phyloP scores from a whole-genome alignment of 2,329 filamentous ascomycete genomes.

The Fusarium sp. region DNA sequence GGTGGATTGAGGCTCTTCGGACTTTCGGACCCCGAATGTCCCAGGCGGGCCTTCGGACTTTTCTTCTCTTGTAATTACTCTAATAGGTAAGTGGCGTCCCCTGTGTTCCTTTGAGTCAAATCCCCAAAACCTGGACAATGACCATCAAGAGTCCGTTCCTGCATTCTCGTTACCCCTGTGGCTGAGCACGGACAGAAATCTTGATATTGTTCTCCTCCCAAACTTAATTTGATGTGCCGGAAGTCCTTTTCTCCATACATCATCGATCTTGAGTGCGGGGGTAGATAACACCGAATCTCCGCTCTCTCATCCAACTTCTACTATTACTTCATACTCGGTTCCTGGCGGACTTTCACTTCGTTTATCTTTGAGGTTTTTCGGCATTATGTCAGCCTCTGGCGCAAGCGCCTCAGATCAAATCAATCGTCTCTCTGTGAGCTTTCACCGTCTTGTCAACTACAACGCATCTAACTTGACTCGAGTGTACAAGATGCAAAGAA shows the following conservation, averaged over 20 bases:
- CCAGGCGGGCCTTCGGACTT: conserved; percentile 19
- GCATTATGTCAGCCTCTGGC: conserved; percentile 18
- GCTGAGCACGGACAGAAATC: not conserved
- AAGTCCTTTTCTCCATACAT: not conserved
- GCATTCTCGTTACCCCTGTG: conserved; percentile 1
- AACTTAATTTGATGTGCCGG: conserved; percentile 12
- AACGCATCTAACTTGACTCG: conserved; percentile 2
- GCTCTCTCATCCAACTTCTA: not conserved
- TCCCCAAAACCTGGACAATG: conserved; percentile 9
- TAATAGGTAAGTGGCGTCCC: not conserved
- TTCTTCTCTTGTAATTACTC: conserved; percentile 22
- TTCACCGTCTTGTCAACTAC: not conserved
- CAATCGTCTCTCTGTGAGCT: conserved; percentile 43
- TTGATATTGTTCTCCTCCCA: conserved; percentile 20
- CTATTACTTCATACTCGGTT: not conserved
- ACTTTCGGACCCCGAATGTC: conserved; percentile 32
- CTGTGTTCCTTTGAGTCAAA: not conserved
- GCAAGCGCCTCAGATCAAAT: conserved; percentile 32
- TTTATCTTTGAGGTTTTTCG: not conserved
- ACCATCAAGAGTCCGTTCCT: conserved; percentile 4
- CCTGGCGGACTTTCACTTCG: conserved; percentile 16
- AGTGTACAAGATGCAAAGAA: conserved; percentile 46
- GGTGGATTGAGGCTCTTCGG: conserved; percentile 42
- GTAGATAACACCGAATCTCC: conserved; percentile 29
- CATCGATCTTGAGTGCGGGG: conserved; percentile 7